Conservation (phyloP, 805 yeast species). For the Myxozyma melibiosi region DNA sequence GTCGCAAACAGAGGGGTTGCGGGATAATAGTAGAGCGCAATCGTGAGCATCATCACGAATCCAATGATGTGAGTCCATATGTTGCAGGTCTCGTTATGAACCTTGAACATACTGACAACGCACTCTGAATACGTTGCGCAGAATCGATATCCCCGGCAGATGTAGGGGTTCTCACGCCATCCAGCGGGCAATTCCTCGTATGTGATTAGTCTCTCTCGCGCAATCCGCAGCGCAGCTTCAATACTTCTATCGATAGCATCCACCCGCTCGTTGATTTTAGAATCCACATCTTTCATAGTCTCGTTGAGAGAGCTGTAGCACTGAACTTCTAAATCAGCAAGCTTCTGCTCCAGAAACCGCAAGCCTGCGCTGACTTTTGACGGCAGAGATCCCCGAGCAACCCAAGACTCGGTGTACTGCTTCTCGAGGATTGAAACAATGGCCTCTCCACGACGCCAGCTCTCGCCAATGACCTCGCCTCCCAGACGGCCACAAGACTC, state of each 20-base stretch:
- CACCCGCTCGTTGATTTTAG: conserved; percentile 16
- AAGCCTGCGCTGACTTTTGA: conserved; percentile 38
- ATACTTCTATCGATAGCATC: conserved; percentile 24
- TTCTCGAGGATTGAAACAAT: conserved; percentile 38
- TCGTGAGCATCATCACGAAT: conserved; percentile 56
- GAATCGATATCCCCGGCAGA: conserved; percentile 83
- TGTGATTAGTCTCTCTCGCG: conserved; percentile 54
- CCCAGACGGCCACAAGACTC: conserved; percentile 33
- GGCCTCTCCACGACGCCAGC: conserved; percentile 42
- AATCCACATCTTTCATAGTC: conserved; percentile 11
- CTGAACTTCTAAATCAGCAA: conserved; percentile 41
- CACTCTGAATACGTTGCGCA: conserved; percentile 64
- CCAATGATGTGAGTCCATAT: conserved; percentile 93
- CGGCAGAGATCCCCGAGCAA: conserved; percentile 32
- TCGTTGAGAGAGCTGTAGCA: conserved; percentile 32
- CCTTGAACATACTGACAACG: conserved; percentile 56
- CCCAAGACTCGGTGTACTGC: conserved; percentile 33
- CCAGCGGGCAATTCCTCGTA: conserved; percentile 87
- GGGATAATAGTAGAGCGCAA: conserved; percentile 68
- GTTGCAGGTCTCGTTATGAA: conserved; percentile 88
- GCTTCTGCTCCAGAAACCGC: conserved; percentile 41
- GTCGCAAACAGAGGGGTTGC: conserved; percentile 52
- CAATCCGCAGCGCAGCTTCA: conserved; percentile 35
- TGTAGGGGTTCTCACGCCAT: conserved; percentile 91
- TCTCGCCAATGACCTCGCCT: conserved; percentile 41